Evolutionary conservation across 2,329 filamentous ascomycete genomes (phyloP).

Genomic region (Penicillium fuscoglaucum): DNA sequence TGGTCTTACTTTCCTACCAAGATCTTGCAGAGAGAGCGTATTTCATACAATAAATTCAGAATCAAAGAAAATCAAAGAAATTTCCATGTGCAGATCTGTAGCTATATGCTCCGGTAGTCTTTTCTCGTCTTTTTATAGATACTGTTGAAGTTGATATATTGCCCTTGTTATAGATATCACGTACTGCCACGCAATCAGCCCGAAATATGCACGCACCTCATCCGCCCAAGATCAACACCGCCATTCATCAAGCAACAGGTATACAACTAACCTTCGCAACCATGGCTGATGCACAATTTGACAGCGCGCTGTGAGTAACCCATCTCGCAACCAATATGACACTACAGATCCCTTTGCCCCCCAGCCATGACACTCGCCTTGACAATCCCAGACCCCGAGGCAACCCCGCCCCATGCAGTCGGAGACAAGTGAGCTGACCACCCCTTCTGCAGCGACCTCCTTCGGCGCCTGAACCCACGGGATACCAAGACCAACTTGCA

Average conservation of each 20-base stretch:
- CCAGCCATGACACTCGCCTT: not conserved
- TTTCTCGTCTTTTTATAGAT: not conserved
- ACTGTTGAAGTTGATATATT: not conserved
- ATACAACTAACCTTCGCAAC: constrained; percentile 24
- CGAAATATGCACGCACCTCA: constrained; percentile 25
- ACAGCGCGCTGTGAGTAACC: constrained; percentile 51
- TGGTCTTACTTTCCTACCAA: not conserved
- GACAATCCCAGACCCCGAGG: constrained; percentile 9
- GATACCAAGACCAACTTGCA: constrained; percentile 85
- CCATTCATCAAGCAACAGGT: constrained; percentile 16
- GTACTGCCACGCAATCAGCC: constrained; percentile 13
- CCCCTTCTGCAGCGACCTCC: constrained; percentile 72
- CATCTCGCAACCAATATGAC: no score
- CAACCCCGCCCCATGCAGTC: constrained; percentile 28
- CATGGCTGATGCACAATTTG: constrained; percentile 52
- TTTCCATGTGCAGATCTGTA: not conserved
- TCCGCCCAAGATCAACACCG: constrained; percentile 23
- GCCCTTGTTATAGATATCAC: not conserved
- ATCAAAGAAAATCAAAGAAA: not conserved
- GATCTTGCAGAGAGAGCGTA: not conserved
- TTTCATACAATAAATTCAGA: not conserved
- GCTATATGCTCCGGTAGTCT: no score
- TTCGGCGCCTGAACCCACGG: constrained; percentile 94
- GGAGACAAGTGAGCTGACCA: constrained; percentile 30
- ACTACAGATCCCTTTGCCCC: not conserved